Conservation (phyloP, 495 filamentous ascomycete genomes). For the Aspergillus hancockii region DNA sequence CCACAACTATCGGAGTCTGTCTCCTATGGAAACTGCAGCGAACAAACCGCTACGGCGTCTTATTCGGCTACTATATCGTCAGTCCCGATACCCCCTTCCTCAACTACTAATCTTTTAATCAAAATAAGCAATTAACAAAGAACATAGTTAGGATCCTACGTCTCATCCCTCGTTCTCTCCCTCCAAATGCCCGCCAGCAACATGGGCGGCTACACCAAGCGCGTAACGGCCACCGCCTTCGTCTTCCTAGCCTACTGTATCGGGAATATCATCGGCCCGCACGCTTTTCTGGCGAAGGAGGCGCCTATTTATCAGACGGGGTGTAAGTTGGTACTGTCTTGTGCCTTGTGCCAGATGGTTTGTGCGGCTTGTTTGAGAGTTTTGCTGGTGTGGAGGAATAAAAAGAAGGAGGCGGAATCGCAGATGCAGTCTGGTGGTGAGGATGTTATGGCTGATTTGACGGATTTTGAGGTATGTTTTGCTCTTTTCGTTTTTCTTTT, state of each 20-base stretch:
- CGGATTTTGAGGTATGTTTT: slow-evolving; percentile 21
- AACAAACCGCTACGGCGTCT: slow-evolving; percentile 32
- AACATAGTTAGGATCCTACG: slow-evolving; percentile 30
- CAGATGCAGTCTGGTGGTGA: neutral
- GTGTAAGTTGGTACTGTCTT: slow-evolving; percentile 35
- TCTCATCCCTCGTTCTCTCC: slow-evolving; percentile 40
- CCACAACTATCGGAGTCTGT: slow-evolving; percentile 35
- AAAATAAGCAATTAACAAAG: neutral
- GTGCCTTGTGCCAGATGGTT: slow-evolving; percentile 18
- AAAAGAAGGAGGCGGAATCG: slow-evolving; percentile 1
- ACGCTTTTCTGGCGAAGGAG: slow-evolving; percentile 36
- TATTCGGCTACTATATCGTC: slow-evolving; percentile 43
- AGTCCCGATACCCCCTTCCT: neutral
- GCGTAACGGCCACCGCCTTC: slow-evolving; percentile 37
- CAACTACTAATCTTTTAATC: too few relatives aligned
- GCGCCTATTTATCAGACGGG: slow-evolving; percentile 38
- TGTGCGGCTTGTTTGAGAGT: slow-evolving; percentile 14
- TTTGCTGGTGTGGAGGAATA: slow-evolving; percentile 17
- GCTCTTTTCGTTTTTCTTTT: neutral
- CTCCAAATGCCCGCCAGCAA: slow-evolving; percentile 45
- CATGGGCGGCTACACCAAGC: slow-evolving; percentile 44
- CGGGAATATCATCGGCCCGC: slow-evolving; percentile 37
- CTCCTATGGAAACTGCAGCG: slow-evolving; percentile 40
- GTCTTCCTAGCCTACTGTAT: slow-evolving; percentile 44
- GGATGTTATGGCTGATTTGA: slow-evolving; percentile 17